A percentile compares a stretch with the other conserved stretches of the same genome.
Evolutionary conservation across 169 alveolate genomes (phyloP).

Genomic region (Perkinsus chesapeaki): DNA sequence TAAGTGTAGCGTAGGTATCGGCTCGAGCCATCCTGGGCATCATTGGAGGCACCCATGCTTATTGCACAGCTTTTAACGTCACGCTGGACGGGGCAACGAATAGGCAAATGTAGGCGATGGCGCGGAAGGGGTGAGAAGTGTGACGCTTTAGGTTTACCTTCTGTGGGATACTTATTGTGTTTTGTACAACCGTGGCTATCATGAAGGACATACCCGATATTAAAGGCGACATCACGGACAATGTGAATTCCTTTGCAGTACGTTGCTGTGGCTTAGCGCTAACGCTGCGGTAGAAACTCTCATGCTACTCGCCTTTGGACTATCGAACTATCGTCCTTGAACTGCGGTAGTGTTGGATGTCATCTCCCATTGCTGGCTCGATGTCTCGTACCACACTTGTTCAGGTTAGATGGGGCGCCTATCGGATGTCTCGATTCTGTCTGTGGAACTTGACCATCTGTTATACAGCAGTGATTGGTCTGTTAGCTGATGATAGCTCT

Average conservation of each 20-base stretch:
- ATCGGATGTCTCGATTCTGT: background rate
- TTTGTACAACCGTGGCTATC: background rate
- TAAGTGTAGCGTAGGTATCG: no score
- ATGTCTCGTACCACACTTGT: background rate
- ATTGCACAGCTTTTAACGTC: background rate
- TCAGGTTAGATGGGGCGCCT: background rate
- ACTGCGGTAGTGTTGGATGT: no score
- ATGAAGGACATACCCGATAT: conserved; percentile 1
- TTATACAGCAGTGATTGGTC: background rate
- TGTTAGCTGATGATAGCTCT: background rate
- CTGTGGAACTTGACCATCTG: background rate
- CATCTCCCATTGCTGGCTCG: no score
- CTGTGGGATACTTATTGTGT: background rate
- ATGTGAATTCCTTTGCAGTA: background rate
- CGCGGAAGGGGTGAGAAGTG: background rate
- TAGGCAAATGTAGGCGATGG: background rate
- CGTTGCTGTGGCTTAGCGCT: background rate
- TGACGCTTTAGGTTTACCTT: background rate
- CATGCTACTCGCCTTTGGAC: no score
- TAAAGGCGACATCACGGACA: background rate
- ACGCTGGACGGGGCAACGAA: background rate
- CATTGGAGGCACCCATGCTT: background rate
- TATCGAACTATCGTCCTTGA: no score
- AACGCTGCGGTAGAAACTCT: background rate
- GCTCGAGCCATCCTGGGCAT: background rate